phyloP scores from a whole-genome alignment of 768 basidiomycete genomes.

The Amyloporia xantha region DNA sequence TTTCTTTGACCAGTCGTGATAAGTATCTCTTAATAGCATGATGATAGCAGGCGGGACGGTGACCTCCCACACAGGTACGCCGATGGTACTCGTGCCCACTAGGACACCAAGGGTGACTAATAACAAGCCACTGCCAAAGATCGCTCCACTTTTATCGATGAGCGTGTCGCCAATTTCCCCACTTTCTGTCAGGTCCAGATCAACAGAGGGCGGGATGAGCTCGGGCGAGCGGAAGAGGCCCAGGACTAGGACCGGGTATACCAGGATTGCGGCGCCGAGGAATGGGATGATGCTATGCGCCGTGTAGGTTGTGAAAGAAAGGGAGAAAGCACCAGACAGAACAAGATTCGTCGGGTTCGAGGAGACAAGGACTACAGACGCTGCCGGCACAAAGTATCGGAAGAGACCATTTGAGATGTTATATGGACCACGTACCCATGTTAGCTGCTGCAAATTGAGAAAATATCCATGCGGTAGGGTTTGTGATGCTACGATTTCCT shows the following conservation, averaged over 20 bases:
- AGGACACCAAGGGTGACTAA: constrained; percentile 62
- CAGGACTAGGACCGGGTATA: constrained; percentile 52
- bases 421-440: constrained; percentile 35
- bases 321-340: constrained; percentile 76
- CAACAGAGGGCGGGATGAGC: constrained; percentile 45
- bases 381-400: constrained; percentile 17
- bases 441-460: constrained; percentile 76
- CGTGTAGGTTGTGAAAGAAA: constrained; percentile 74
- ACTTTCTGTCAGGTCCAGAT: constrained; percentile 26
- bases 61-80: constrained; percentile 79
- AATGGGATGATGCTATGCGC: constrained; percentile 82
- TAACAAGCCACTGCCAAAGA: constrained; percentile 65
- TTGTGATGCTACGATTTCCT: constrained; percentile 18
- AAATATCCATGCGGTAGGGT: constrained; percentile 63
- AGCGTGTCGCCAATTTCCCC: constrained; percentile 36
- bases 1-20: constrained; percentile 24
- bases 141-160: constrained; percentile 66
- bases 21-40: constrained; percentile 65
- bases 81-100: constrained; percentile 69
- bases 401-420: not conserved
- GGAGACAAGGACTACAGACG: constrained; percentile 58
- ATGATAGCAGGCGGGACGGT: constrained; percentile 71
- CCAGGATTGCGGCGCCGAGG: constrained; percentile 51
- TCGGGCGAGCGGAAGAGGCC: constrained; percentile 50
- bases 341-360: constrained; percentile 95